Evolutionary conservation across 2,329 filamentous ascomycete genomes (phyloP).

Genomic region (Aspergillus clavatus): DNA sequence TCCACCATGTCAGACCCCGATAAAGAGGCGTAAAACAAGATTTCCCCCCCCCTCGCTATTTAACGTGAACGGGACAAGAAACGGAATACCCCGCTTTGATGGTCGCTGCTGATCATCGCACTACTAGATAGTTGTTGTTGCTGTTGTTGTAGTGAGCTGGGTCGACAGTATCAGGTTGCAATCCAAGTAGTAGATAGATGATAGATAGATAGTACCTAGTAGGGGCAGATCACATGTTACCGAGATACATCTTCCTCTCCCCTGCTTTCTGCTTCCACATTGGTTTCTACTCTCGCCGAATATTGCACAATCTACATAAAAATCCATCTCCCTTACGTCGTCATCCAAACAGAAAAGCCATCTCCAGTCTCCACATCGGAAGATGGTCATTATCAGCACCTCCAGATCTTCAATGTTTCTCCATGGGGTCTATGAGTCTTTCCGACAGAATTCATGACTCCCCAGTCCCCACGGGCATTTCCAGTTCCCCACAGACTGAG

Average conservation of each 20-base stretch:
- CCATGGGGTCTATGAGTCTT: neutral
- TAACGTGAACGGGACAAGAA: neutral
- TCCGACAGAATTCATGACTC: neutral
- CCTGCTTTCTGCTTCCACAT: slow-evolving; percentile 1
- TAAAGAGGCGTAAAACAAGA: neutral
- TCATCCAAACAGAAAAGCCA: too few species aligned
- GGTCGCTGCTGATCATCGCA: neutral
- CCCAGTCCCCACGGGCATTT: neutral
- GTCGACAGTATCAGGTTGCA: too few species aligned
- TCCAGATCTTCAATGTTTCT: neutral
- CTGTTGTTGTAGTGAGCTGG: too few species aligned
- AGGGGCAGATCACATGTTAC: slow-evolving; percentile 15
- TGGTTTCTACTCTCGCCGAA: neutral
- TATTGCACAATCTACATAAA: neutral
- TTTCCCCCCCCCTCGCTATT: neutral
- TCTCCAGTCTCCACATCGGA: neutral
- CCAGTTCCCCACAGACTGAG: neutral
- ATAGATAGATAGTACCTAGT: neutral
- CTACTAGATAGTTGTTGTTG: too few species aligned
- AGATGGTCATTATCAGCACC: neutral
- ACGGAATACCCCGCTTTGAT: neutral
- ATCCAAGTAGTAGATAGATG: too few species aligned
- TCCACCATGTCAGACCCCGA: neutral
- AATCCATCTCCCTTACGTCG: neutral
- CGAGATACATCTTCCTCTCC: slow-evolving; percentile 8